phyloP scores from a whole-genome alignment of 2,329 filamentous ascomycete genomes.

The Phyllachora maydis region DNA sequence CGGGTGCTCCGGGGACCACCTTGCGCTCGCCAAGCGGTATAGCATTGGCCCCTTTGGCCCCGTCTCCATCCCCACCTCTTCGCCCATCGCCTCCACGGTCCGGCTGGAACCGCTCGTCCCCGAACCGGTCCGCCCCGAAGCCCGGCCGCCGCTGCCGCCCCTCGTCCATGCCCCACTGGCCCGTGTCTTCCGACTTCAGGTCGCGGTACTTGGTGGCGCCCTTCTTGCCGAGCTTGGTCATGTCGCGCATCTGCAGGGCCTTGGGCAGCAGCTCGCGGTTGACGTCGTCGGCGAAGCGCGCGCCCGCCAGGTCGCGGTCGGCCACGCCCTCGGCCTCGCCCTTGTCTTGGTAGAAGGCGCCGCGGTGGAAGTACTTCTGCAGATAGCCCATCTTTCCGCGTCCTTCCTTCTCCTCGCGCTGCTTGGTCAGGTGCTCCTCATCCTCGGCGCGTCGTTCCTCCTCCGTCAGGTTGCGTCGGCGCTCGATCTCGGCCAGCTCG shows the following conservation, averaged over 20 bases:
- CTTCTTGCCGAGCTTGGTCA: constrained; percentile 85
- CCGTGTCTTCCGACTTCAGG: constrained; percentile 76
- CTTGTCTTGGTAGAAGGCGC: constrained; percentile 84
- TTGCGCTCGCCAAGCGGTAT: constrained; percentile 46
- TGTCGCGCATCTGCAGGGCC: constrained; percentile 81
- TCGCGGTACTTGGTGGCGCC: constrained; percentile 81
- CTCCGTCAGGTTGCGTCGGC: constrained; percentile 65
- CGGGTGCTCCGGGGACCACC: constrained; percentile 12
- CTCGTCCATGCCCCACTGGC: constrained; percentile 53
- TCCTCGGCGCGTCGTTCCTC: constrained; percentile 80
- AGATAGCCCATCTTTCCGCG: constrained; percentile 74
- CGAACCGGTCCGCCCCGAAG: constrained; percentile 17
- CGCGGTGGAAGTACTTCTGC: constrained; percentile 94
- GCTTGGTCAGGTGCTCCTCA: constrained; percentile 50
- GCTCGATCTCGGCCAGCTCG: constrained; percentile 76
- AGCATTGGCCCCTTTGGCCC: constrained; percentile 45
- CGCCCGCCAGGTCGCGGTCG: constrained; percentile 70
- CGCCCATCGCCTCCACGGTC: constrained; percentile 26
- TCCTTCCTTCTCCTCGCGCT: constrained; percentile 59
- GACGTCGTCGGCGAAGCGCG: constrained; percentile 64
- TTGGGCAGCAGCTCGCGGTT: constrained; percentile 73
- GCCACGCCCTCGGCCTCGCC: constrained; percentile 55
- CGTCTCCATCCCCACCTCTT: constrained; percentile 21
- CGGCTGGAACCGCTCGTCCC: constrained; percentile 47
- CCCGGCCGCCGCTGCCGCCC: constrained; percentile 20